Evolutionary conservation across 129 eudicot species (phyloP), one percentile per base, ranked within the genome.

Genomic region (Kitagawia praeruptora): DNA sequence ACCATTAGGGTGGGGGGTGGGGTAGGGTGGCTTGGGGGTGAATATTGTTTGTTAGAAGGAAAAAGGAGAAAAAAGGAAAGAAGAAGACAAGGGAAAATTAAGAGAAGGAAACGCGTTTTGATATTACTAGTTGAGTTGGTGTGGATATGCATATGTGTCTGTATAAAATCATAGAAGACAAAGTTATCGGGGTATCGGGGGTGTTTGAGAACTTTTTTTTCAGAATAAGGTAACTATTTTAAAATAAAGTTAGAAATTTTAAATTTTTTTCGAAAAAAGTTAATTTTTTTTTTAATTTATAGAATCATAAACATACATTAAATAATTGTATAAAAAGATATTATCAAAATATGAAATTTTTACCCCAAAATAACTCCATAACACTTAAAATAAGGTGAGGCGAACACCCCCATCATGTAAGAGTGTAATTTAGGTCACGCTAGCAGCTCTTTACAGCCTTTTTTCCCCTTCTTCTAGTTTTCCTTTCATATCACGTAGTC

Each of bases 41-140:
- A 34, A 46, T 27, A 72, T 8, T 66, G 40, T 12, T 8, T 66
- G 40, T 12, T 47, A 13, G 61, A 81, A 75, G 70, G 75, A 78
- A 79, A 77, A 84, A 39, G 83, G 37, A 23, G 74, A 49, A 84
- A 84, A 31, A 47, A 78, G 81, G 81, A 87, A 80, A 79, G 87
- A 82, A 79, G 77, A 81, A 80, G n/a, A 69, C 49, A 56, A 79
- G 64, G 93, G 83, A 85, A 84, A 91, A 86, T 71, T 82, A 81
- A 39, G 71, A 80, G 84, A 80, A 34, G 74, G 78, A 41, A 82
- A 89, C 95, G 97, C 94, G 97, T 86, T 92, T 86, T 86, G 79
- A 28, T 14, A 7, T 1, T 42, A 42, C 45, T 42, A 42, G 45
- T 42, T 42, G 47, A 70, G 75, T 70, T 34, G 75, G 34, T 74